These are phyloP conservation scores for Auriscalpium orientale DNA, from an alignment of 768 basidiomycete genomes.

Conservation along the genomic window DNA sequence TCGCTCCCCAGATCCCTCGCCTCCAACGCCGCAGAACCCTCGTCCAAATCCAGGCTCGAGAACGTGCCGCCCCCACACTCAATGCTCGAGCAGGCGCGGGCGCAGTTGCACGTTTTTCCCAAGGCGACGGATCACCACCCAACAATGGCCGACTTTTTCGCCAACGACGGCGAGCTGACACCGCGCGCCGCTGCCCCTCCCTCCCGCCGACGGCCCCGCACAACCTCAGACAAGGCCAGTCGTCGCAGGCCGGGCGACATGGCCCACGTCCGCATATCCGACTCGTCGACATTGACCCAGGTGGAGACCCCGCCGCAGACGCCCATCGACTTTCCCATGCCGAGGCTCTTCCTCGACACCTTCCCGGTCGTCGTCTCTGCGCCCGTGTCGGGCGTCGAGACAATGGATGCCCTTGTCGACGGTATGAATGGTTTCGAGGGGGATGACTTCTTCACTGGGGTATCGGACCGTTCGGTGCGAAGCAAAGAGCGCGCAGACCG, in stretches of 20 bases:
- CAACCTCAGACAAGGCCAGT: conserved; percentile 1
- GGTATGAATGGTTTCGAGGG: conserved; percentile 71
- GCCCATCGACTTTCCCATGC: conserved; percentile 41
- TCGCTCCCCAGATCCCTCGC: conserved; percentile 4
- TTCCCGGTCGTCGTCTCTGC: conserved; percentile 64
- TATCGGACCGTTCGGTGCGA: conserved; percentile 43
- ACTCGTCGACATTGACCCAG: conserved; percentile 56
- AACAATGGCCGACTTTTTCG: not conserved
- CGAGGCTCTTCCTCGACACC: conserved; percentile 20
- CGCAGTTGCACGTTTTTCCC: not conserved
- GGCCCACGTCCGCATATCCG: conserved; percentile 44
- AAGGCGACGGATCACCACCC: not conserved
- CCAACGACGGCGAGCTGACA: conserved; percentile 3
- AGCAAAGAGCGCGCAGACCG: conserved; percentile 32
- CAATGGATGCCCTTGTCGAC: conserved; percentile 83
- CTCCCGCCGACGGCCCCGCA: conserved; percentile 9
- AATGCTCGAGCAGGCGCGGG: not conserved
- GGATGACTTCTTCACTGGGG: conserved; percentile 44
- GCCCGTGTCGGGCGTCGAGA: conserved; percentile 72
- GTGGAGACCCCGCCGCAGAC: conserved; percentile 69
- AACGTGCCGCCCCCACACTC: not conserved
- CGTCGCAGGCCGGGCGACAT: conserved; percentile 4
- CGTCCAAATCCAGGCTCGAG: conserved; percentile 6
- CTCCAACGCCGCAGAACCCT: conserved; percentile 6
- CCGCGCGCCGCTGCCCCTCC: not conserved